These are phyloP conservation scores for Anisodus tanguticus DNA, from an alignment of 257 asterid species.

Conservation along the genomic window DNA sequence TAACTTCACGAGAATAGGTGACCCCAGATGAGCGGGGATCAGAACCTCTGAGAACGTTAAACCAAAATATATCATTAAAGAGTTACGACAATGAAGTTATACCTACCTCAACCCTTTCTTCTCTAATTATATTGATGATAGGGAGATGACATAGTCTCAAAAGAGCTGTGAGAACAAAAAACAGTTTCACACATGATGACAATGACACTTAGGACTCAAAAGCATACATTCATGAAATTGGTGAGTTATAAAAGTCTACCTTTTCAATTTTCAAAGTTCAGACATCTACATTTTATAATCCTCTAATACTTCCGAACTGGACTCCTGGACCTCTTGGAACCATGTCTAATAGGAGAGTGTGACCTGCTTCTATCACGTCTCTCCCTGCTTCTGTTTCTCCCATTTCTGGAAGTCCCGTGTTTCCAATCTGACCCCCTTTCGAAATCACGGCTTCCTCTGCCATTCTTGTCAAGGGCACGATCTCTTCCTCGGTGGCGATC, in stretches of 20 bases:
- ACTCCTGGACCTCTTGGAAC: conserved; percentile 73
- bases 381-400: conserved; percentile 84
- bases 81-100: conserved; percentile 44
- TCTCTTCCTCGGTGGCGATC: conserved; percentile 58
- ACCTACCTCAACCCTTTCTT: conserved; percentile 84
- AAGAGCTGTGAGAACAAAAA: conserved; percentile 92
- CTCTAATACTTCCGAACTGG: conserved; percentile 63
- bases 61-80: conserved; percentile 34
- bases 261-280: conserved; percentile 66
- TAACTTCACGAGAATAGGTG: conserved; percentile 30
- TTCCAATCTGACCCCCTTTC: conserved; percentile 53
- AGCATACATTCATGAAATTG: conserved; percentile 58
- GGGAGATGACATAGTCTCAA: conserved; percentile 70
- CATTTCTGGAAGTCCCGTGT: conserved; percentile 59
- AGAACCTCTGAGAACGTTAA: conserved; percentile 27
- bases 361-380: conserved; percentile 82
- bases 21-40: conserved; percentile 40
- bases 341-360: conserved; percentile 70
- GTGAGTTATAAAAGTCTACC: conserved; percentile 72
- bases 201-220: conserved; percentile 56
- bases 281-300: conserved; percentile 54
- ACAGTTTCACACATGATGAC: conserved; percentile 65
- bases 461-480: conserved; percentile 47
- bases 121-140: conserved; percentile 74
- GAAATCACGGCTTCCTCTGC: conserved; percentile 65